Percentiles rank a stretch among this genome's conserved stretches.
Conservation (phyloP, 176 grass and related monocot genomes). For the Typha latifolia region DNA sequence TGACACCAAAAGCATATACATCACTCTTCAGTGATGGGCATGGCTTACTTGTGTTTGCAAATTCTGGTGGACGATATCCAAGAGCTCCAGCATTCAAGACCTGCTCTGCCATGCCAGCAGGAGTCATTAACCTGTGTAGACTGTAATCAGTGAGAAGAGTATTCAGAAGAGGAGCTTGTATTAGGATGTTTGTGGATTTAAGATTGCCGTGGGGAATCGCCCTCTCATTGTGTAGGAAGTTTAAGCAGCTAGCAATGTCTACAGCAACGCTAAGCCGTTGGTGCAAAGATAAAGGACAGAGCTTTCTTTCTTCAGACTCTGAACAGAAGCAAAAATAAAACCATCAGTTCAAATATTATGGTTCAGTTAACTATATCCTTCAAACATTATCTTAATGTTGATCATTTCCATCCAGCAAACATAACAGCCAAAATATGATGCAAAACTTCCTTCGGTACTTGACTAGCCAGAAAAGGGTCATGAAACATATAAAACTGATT, state of each 20-base stretch:
- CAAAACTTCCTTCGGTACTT: too few species aligned
- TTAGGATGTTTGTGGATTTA: slow-evolving; percentile 67
- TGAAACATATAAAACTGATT: too few species aligned
- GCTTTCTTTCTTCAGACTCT: slow-evolving; percentile 57
- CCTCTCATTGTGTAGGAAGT: slow-evolving; percentile 72
- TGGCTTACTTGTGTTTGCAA: slow-evolving; percentile 75
- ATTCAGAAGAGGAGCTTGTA: slow-evolving; percentile 29
- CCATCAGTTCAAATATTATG: slow-evolving; percentile 8
- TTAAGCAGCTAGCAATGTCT: slow-evolving; percentile 48
- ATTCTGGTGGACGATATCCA: slow-evolving; percentile 80
- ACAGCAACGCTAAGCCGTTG: slow-evolving; percentile 50
- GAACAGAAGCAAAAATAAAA: slow-evolving; percentile 16
- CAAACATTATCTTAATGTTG: too few species aligned
- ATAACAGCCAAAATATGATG: too few species aligned
- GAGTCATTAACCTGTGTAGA: slow-evolving; percentile 71
- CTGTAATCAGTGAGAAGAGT: slow-evolving; percentile 67
- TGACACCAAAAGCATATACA: slow-evolving; percentile 78
- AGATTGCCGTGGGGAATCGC: slow-evolving; percentile 89
- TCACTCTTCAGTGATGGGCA: slow-evolving; percentile 84
- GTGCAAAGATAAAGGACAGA: slow-evolving; percentile 36
- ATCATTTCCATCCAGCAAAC: too few species aligned
- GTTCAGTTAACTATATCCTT: neutral
- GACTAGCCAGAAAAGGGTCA: too few species aligned
- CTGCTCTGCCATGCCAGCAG: slow-evolving; percentile 55
- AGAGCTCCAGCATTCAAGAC: slow-evolving; percentile 65